Evolutionary conservation across 179 eudicot genomes (phyloP).

Genomic region (Silene coronaria): DNA sequence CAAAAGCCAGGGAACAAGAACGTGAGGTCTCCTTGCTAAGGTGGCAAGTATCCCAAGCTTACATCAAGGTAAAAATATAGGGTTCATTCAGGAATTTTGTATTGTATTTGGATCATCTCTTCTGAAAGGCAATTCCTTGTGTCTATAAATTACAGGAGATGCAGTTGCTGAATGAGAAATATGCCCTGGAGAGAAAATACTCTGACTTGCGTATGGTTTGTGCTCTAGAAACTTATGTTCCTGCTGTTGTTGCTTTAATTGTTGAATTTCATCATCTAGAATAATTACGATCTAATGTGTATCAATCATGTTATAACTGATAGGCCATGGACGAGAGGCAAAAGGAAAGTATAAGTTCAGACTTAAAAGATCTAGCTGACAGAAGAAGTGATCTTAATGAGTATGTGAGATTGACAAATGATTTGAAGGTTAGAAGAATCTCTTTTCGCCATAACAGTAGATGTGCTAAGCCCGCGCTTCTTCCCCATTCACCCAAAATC

Average conservation of each 20-base stretch:
- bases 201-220: conserved; percentile 83
- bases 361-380: conserved; percentile 56
- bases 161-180: conserved; percentile 75
- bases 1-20: conserved; percentile 51
- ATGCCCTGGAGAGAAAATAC: conserved; percentile 63
- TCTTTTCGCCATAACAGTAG: not conserved
- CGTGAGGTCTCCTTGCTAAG: conserved; percentile 57
- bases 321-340: conserved; percentile 88
- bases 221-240: conserved; percentile 21
- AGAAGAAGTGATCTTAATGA: conserved; percentile 78
- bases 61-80: conserved; percentile 46
- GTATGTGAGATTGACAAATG: conserved; percentile 53
- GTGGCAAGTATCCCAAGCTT: conserved; percentile 58
- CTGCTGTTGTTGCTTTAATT: conserved; percentile 10
- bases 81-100: conserved; percentile 1
- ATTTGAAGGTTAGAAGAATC: conserved; percentile 54
- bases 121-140: conserved; percentile 16
- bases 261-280: not conserved
- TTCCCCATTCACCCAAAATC: not conserved
- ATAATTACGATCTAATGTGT: conserved; percentile 10
- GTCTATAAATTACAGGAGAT: conserved; percentile 51
- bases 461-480: not conserved
- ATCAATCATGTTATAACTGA: conserved; percentile 19
- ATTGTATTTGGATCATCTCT: conserved; percentile 10
- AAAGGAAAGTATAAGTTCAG: conserved; percentile 62